Percentiles rank a stretch among this genome's conserved stretches.
Evolutionary conservation across 768 basidiomycete genomes (phyloP).

Genomic region (Ephemerocybe angulata): DNA sequence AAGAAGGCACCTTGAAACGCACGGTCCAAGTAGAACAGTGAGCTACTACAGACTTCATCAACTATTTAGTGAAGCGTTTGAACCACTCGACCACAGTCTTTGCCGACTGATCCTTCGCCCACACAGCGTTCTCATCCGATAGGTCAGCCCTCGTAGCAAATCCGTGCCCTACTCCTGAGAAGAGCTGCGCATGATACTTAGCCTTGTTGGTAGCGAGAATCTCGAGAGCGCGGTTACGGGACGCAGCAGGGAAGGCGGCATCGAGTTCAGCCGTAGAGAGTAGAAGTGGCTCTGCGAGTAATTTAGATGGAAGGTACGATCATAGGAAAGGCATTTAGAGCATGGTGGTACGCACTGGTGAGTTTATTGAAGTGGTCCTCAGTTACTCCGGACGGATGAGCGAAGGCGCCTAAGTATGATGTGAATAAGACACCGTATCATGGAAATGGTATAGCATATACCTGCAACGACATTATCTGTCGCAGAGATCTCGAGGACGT

Average conservation of each 20-base stretch:
- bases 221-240: conserved; percentile 53
- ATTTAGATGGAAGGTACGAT: background rate
- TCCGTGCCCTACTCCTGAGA: conserved; percentile 47
- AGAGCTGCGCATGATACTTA: conserved; percentile 54
- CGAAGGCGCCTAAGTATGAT: conserved; percentile 60
- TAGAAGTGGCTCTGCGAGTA: conserved; percentile 48
- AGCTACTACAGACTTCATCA: too few relatives aligned
- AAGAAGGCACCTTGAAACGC: too few relatives aligned
- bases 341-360: conserved; percentile 37
- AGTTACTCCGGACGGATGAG: conserved; percentile 50
- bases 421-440: too few relatives aligned
- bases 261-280: conserved; percentile 57
- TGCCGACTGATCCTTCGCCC: conserved; percentile 60
- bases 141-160: conserved; percentile 47
- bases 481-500: conserved; percentile 42
- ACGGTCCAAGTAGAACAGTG: too few relatives aligned
- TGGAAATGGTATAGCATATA: too few relatives aligned
- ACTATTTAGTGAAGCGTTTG: conserved; percentile 33
- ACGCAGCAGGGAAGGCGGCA: conserved; percentile 45
- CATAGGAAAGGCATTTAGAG: background rate
- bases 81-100: conserved; percentile 50
- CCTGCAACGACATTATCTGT: conserved; percentile 46
- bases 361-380: conserved; percentile 45
- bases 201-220: conserved; percentile 48
- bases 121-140: conserved; percentile 45